A percentile compares a stretch with the other conserved stretches of the same genome.
These are phyloP conservation scores for Starmerella tilneyi DNA, from an alignment of 805 yeast species.

Conservation along the genomic window DNA sequence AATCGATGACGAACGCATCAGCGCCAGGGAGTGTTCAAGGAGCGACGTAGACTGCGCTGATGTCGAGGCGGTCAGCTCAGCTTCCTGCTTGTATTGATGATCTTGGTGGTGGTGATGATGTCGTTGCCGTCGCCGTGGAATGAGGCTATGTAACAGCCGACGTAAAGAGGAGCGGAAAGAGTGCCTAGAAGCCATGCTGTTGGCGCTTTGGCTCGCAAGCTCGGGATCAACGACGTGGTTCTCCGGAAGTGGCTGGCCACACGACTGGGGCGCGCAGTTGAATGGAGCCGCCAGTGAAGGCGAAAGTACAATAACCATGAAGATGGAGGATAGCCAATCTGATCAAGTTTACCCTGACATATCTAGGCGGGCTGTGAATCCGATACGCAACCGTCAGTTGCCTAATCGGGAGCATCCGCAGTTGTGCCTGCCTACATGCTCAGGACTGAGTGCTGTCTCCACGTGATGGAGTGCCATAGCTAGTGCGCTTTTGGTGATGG, in stretches of 20 bases:
- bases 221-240: background rate
- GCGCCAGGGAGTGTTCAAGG: slow-evolving; percentile 5
- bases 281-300: background rate
- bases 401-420: background rate
- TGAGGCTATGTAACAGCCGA: background rate
- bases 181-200: background rate
- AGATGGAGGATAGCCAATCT: background rate
- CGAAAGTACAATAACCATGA: slow-evolving; percentile 1
- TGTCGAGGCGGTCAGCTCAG: background rate
- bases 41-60: slow-evolving; percentile 1
- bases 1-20: slow-evolving; percentile 9
- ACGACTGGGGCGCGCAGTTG: background rate
- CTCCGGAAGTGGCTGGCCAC: background rate
- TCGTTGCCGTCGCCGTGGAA: background rate
- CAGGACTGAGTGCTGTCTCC: background rate
- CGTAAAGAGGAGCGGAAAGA: background rate
- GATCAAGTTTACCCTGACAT: background rate
- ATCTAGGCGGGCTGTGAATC: background rate
- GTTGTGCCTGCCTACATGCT: background rate
- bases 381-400: background rate
- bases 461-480: background rate
- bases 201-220: background rate
- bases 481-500: background rate
- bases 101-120: too few relatives aligned
- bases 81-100: background rate